phyloP scores from a whole-genome alignment of 306 rosid species.

The Ceratonia siliqua region DNA sequence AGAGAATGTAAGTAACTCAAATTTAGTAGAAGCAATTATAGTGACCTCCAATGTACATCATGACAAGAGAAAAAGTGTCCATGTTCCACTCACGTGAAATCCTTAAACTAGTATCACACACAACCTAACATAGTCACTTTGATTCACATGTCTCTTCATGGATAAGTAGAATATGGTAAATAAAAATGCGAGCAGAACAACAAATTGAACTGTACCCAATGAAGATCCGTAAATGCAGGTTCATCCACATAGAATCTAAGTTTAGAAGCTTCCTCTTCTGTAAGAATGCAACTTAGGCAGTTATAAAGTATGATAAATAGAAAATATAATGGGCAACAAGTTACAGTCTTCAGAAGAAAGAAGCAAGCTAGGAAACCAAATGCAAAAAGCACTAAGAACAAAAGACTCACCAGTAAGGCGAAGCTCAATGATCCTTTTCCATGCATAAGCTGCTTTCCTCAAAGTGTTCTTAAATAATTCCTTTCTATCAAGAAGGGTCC shows the following conservation, averaged over 20 bases:
- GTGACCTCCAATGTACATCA: neutral
- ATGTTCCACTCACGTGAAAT: neutral
- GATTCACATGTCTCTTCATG: neutral
- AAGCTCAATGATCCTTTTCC: slow-evolving; percentile 84
- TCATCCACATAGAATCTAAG: slow-evolving; percentile 76
- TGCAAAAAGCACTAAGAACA: slow-evolving; percentile 8
- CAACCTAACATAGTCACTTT: neutral
- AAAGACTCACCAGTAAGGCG: slow-evolving; percentile 62
- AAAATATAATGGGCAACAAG: neutral
- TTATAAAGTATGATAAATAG: slow-evolving; percentile 27
- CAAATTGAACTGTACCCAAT: slow-evolving; percentile 69
- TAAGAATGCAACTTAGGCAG: slow-evolving; percentile 9
- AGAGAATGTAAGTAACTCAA: slow-evolving; percentile 26
- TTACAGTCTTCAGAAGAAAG: neutral
- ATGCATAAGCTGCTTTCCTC: slow-evolving; percentile 79
- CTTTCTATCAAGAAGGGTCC: slow-evolving; percentile 64
- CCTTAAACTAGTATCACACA: neutral
- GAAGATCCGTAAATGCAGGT: slow-evolving; percentile 91
- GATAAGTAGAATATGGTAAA: slow-evolving; percentile 4
- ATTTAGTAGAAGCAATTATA: slow-evolving; percentile 13
- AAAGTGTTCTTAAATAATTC: slow-evolving; percentile 82
- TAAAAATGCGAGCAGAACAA: slow-evolving; percentile 18
- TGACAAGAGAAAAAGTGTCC: neutral
- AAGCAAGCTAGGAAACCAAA: slow-evolving; percentile 14
- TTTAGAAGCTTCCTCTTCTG: slow-evolving; percentile 81